Evolutionary conservation across 139 green algal genomes (phyloP), one percentile per base, ranked within the genome.

Genomic region (Tetraselmis striata): DNA sequence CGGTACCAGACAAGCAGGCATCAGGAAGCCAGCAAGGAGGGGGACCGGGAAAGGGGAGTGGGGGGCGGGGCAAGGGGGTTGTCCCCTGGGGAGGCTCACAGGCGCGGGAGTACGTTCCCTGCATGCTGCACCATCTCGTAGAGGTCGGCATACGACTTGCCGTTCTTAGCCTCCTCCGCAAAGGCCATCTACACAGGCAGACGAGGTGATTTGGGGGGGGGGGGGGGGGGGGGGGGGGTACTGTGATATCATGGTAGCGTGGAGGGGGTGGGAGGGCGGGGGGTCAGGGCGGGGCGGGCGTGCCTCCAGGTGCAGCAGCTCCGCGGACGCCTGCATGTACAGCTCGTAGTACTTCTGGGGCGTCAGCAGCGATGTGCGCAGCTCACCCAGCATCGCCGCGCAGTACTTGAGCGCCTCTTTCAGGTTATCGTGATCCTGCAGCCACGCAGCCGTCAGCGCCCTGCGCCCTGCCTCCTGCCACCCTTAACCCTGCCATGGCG

Each of bases 341-440:
- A 99, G 89, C 90, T 98, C 95, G 79, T 98, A 99, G 86, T 99
- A 99, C 81, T 94, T 95, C 79, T 98, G 95, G 2, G 96, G 96
- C 23, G 91, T 90, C 24, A 99, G 88, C 79, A 92, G 82, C 0
- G 93, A 96, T 0, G 96, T 98, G 29, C 96, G 89, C 75, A 99
- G 89, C 89, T 99, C 96, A 23, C 91, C 94, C 23, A 99, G 92
- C 93, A 99, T 95, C 0, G 89, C 89, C 0, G 93, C 89, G 11
- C 93, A 92, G 85, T 95, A 95, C 29, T 93, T 93, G n/a, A 99
- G 89, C 26, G 94, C 92, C 77, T 99, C 96, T 1, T 93, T 86
- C 84, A 99, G 83, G 86, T 98, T 98, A 86, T 96, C 93, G 23
- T 95, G 92, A 27, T 98, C 96, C 94, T 98, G 89, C 32, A 27